Evolutionary conservation across 371 early-diverging fungal genomes (phyloP).

Genomic region (Catenaria anguillulae): DNA sequence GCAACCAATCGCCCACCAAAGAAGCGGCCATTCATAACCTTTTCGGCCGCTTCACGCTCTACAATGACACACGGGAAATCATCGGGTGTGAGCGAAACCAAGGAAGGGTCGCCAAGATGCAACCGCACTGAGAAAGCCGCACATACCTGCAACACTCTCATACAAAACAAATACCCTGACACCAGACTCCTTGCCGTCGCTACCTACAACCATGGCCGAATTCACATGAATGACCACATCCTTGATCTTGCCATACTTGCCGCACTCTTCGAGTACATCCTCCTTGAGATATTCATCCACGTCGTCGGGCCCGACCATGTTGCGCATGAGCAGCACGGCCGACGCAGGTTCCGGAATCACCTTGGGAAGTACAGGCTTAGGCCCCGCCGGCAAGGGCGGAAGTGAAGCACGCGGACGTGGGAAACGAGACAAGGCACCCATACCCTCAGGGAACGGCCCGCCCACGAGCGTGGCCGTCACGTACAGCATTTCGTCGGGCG

Average conservation of each 20-base stretch:
- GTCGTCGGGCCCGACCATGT: constrained; percentile 38
- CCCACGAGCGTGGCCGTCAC: constrained; percentile 26
- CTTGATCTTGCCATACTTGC: constrained; percentile 41
- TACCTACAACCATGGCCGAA: background rate
- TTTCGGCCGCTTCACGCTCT: constrained; percentile 36
- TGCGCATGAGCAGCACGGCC: constrained; percentile 36
- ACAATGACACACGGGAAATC: background rate
- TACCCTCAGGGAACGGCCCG: constrained; percentile 61
- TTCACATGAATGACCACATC: constrained; percentile 32
- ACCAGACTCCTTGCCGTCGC: constrained; percentile 13
- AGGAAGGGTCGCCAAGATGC: background rate
- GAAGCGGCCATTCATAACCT: constrained; percentile 49
- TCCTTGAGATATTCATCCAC: constrained; percentile 49
- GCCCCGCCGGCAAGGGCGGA: constrained; percentile 15
- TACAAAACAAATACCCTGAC: constrained; percentile 52
- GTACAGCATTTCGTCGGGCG: constrained; percentile 1
- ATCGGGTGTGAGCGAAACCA: too few relatives aligned
- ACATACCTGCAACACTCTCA: constrained; percentile 23
- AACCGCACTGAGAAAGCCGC: background rate
- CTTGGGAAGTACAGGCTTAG: constrained; percentile 9
- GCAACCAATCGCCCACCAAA: constrained; percentile 49
- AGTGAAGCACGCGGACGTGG: constrained; percentile 8
- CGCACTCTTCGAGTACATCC: constrained; percentile 53
- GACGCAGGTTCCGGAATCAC: constrained; percentile 14
- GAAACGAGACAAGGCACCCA: constrained; percentile 40